A percentile compares a stretch with the other conserved stretches of the same genome.
Evolutionary conservation across 805 yeast genomes (phyloP).

Genomic region (Kockiozyma suomiensis): DNA sequence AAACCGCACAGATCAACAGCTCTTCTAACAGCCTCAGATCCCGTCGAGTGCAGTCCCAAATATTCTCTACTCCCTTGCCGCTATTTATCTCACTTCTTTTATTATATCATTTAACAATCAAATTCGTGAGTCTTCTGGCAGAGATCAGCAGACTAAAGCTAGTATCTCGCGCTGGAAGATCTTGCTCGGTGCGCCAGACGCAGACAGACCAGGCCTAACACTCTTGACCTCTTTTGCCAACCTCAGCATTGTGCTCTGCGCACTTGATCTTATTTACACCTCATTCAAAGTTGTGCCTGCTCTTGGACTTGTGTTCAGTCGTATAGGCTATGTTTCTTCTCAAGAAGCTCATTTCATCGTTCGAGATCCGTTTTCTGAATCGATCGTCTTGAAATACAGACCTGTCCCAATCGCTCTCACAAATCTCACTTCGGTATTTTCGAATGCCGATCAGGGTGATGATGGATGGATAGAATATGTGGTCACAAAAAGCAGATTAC

Average conservation of each 20-base stretch:
- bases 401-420: not conserved
- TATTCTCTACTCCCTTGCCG: conserved; percentile 11
- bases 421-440: not conserved
- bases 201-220: conserved; percentile 1
- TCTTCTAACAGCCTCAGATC: no score
- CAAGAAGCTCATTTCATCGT: conserved; percentile 23
- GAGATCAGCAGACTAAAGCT: not conserved
- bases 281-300: conserved; percentile 24
- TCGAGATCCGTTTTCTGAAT: conserved; percentile 22
- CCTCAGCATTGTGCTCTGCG: conserved; percentile 9
- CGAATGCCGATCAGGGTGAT: not conserved
- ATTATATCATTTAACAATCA: conserved; percentile 3
- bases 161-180: not conserved
- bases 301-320: conserved; percentile 22
- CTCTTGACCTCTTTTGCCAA: conserved; percentile 13
- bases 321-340: conserved; percentile 33
- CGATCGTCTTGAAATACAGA: conserved; percentile 15
- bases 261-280: conserved; percentile 26
- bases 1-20: no score
- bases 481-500: not conserved
- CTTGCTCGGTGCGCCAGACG: conserved; percentile 17
- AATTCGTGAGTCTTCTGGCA: not conserved
- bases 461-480: conserved; percentile 3
- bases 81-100: conserved; percentile 16
- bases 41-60: conserved; percentile 23